Base-by-base conservation (phyloP, 768 basidiomycete genomes). In the Russula virescens region DNA sequence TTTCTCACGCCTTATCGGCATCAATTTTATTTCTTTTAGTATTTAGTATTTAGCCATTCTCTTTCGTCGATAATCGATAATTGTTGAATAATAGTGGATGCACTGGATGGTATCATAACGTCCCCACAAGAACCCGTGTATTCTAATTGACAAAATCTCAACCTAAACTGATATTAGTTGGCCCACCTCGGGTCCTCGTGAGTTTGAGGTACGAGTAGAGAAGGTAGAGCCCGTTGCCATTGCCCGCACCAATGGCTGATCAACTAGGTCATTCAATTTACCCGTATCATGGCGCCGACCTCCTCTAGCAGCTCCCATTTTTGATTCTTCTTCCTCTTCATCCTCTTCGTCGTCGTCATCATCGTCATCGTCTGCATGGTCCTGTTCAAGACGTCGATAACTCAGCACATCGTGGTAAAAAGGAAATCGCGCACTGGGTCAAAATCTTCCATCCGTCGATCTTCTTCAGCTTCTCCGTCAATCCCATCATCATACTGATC, bases 401-500 rank as follows among this genome's bases (percentile, higher is more conserved):
- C 46, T 23, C 23, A 35, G 13, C 46, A 50, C 6, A 18, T 46
- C 54, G 63, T 47, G 3, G 45, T 45, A n/a, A 34, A 58, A 23
- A 54, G 47, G 21, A 38, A 19, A 58, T 9, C 61, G 76, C 83
- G 66, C 73, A 90, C 90, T 53, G 85, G 84, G 76, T 91, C 90
- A 75, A 92, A 92, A 71, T 91, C 89, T 72, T 91, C 89, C 89
- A 91, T 89, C 45, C 82, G 86, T 66, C 86, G 80, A 71, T 89
- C 89, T 63, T 80, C 78, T 25, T 72, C 74, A 13, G 69, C 67
- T 45, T 75, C 65, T n/a, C 59, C 77, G 2, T 77, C 79, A 2
- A 76, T 78, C 2, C 77, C 80, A 9, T 80, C 80, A 1, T 77
- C 83, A 38, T 88, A 82, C 40, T 86, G 85, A 25, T 88, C 86